phyloP scores from a whole-genome alignment of 2,329 filamentous ascomycete genomes.

The Ophiostoma himal-ulmi region DNA sequence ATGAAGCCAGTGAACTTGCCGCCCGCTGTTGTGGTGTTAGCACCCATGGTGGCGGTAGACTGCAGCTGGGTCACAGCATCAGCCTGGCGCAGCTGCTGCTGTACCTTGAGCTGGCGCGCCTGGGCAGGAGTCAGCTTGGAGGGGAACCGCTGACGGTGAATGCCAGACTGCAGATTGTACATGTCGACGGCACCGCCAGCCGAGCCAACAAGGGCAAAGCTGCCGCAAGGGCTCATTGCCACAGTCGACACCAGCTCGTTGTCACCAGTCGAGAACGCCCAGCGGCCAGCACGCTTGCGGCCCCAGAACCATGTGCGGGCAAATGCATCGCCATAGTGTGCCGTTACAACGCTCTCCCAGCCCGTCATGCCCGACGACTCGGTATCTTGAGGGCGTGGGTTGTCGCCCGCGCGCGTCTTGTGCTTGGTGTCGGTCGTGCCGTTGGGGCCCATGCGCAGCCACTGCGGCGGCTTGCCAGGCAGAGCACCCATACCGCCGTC shows the following conservation, averaged over 20 bases:
- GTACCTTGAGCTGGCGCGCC: constrained; percentile 66
- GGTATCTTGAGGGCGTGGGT: constrained; percentile 54
- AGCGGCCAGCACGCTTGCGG: constrained; percentile 82
- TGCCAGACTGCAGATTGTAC: constrained; percentile 93
- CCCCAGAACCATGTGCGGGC: constrained; percentile 99
- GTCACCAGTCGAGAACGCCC: constrained; percentile 86
- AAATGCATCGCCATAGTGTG: constrained; percentile 75
- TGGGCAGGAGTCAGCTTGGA: constrained; percentile 70
- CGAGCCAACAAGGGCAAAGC: constrained; percentile 86
- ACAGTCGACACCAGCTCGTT: constrained; percentile 78
- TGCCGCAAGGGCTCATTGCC: constrained; percentile 84
- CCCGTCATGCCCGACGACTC: constrained; percentile 74
- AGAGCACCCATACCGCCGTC: constrained; percentile 89
- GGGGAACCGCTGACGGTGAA: constrained; percentile 82
- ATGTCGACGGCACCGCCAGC: constrained; percentile 79
- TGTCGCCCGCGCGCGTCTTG: constrained; percentile 39
- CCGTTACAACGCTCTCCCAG: constrained; percentile 95
- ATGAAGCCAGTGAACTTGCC: constrained; percentile 13
- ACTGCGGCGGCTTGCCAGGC: constrained; percentile 70
- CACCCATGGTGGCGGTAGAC: constrained; percentile 35
- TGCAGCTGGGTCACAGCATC: constrained; percentile 51
- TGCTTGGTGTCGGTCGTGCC: constrained; percentile 27
- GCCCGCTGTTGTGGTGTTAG: background rate
- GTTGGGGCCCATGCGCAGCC: constrained; percentile 57
- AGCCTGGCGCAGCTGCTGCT: constrained; percentile 55